Evolutionary conservation across 345 rosid genomes (phyloP).

Genomic region (Geranium rotundifolium): DNA sequence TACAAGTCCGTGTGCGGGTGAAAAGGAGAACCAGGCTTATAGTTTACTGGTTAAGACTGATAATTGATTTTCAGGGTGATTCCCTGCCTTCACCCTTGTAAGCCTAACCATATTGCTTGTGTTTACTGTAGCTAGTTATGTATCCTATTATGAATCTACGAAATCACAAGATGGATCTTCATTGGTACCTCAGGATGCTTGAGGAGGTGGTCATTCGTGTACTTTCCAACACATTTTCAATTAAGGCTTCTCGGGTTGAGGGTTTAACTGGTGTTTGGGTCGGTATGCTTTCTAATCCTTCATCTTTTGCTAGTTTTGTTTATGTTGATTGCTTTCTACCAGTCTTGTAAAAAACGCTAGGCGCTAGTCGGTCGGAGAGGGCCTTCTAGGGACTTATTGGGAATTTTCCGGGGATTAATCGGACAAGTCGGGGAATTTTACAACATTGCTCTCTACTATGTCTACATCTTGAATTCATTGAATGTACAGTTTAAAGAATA

Average conservation of each 20-base stretch:
- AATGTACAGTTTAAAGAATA: too few species aligned
- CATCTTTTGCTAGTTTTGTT: slow-evolving; percentile 3
- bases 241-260: slow-evolving; percentile 58
- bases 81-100: slow-evolving; percentile 1
- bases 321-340: background rate
- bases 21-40: background rate
- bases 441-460: too few species aligned
- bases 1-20: background rate
- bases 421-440: too few species aligned
- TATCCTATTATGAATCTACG: slow-evolving; percentile 78
- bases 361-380: too few species aligned
- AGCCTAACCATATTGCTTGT: slow-evolving; percentile 11
- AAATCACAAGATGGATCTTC: slow-evolving; percentile 89
- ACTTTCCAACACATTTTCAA: slow-evolving; percentile 50
- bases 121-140: slow-evolving; percentile 59
- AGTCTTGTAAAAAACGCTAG: too few species aligned
- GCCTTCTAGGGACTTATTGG: too few species aligned
- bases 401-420: too few species aligned
- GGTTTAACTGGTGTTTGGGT: slow-evolving; percentile 91
- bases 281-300: slow-evolving; percentile 29
- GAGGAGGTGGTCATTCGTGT: slow-evolving; percentile 77
- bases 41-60: background rate
- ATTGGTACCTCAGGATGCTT: slow-evolving; percentile 88
- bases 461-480: too few species aligned
- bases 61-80: background rate